Conservation (phyloP, 179 eudicot species). For the Patellifolia procumbens region DNA sequence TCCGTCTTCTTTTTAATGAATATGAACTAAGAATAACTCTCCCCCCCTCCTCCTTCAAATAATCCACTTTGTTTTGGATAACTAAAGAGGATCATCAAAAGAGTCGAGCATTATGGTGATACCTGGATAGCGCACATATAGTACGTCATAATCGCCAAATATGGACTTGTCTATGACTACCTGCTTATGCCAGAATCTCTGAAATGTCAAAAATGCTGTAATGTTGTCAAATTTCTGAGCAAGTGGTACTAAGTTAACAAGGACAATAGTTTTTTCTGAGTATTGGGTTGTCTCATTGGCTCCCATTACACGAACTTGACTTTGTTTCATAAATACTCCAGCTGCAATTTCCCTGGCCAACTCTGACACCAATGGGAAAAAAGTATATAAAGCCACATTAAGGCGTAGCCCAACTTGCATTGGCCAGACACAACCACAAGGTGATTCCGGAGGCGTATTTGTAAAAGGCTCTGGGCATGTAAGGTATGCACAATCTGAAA, state of each 20-base stretch:
- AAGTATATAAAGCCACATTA: constrained; percentile 64
- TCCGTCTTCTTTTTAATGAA: neutral
- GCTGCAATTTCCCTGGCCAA: constrained; percentile 71
- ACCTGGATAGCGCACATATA: constrained; percentile 92
- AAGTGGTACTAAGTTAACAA: constrained; percentile 80
- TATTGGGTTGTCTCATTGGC: constrained; percentile 74
- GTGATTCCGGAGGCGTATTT: constrained; percentile 76
- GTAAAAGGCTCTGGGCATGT: constrained; percentile 75
- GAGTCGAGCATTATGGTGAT: constrained; percentile 13
- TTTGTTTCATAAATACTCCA: constrained; percentile 66
- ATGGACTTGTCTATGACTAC: constrained; percentile 54
- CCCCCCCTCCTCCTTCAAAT: neutral
- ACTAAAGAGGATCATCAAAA: neutral
- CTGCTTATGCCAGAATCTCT: constrained; percentile 83
- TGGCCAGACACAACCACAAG: constrained; percentile 84
- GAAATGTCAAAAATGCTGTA: constrained; percentile 59
- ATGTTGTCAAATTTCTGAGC: constrained; percentile 65
- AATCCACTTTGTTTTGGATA: neutral
- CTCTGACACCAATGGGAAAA: constrained; percentile 88
- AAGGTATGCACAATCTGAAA: constrained; percentile 73
- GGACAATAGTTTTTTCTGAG: constrained; percentile 74
- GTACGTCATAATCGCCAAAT: constrained; percentile 82
- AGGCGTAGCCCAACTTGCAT: constrained; percentile 92
- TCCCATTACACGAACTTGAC: constrained; percentile 98
- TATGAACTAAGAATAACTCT: neutral